Evolutionary conservation across 2,329 filamentous ascomycete species (phyloP), one percentile per base, ranked within the genome.

Genomic region (Microdochium bolleyi): DNA sequence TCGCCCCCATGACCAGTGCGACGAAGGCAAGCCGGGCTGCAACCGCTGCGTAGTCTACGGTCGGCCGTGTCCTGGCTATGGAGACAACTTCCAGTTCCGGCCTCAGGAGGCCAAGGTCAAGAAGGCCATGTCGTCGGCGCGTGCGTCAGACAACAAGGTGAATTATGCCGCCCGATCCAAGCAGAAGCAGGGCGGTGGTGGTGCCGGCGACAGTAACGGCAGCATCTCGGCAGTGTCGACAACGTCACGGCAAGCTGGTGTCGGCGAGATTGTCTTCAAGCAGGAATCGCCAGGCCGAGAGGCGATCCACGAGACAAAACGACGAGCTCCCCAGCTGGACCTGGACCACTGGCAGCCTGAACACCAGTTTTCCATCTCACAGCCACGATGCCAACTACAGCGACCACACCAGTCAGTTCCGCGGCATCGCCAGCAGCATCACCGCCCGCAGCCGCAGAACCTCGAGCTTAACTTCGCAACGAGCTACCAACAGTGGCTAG

Each of bases 61-160:
- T 10, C 65, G 65, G 51, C 59, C 61, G 1, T 68, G 66, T 22
- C 60, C 61, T 2, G 66, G 66, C 48, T 68, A 68, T 52, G 68
- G 65, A 14, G 66, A 68, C 52, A 61, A 65, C 54, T 68, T 68
- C 50, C 64, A 68, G 27, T 68, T 68, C 54, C 61, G 66, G 24
- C 58, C 34, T 13, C 41, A 49, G 22, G 30, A 41, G 11, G n/a
- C 25, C 8, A 49, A 25, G 24, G 25, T 41, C 27, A 50, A 41
- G 11, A 52, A 54, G 25, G 49, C 30, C 21, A 24, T 32, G 13
- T 14, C 25, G 19, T 16, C 27, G 10, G 27, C 25, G 22, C 52
- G 14, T 2, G 41, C 14, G n/a, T 22, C 41, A 21, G 19, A 22
- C 10, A 7, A 16, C 3, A 46, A 46, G 22, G 14, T 19, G 7